Evolutionary conservation across 2,329 filamentous ascomycete species (phyloP).

Genomic region (Calonectria leucothoes): DNA sequence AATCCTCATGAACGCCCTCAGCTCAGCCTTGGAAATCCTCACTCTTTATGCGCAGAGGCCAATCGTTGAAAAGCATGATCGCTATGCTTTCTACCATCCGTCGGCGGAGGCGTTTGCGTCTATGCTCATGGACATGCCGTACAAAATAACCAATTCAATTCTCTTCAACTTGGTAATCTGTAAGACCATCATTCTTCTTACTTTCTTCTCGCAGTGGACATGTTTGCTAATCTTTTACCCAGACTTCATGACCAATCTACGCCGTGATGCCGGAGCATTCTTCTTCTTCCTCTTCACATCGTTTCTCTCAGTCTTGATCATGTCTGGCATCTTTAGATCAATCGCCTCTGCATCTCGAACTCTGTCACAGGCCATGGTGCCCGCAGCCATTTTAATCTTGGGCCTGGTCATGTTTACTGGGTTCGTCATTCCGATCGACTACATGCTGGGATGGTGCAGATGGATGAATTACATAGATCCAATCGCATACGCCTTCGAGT

Average conservation of each 20-base stretch:
- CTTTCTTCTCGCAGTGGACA: not conserved
- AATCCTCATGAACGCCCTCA: slow-evolving; percentile 86
- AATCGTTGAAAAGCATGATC: slow-evolving; percentile 89
- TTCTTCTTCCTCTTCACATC: slow-evolving; percentile 88
- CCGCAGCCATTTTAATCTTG: slow-evolving; percentile 41
- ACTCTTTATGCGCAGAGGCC: slow-evolving; percentile 89
- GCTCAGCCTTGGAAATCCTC: slow-evolving; percentile 82
- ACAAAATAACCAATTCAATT: slow-evolving; percentile 76
- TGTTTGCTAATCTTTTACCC: slow-evolving; percentile 56
- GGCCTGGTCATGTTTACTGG: slow-evolving; percentile 75
- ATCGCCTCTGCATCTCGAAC: slow-evolving; percentile 41
- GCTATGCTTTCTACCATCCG: slow-evolving; percentile 90
- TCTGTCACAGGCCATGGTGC: slow-evolving; percentile 42
- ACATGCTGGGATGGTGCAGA: slow-evolving; percentile 84
- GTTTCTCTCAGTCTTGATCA: slow-evolving; percentile 76
- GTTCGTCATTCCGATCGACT: slow-evolving; percentile 71
- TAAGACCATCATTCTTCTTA: not conserved
- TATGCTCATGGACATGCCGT: slow-evolving; percentile 89
- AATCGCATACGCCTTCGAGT: slow-evolving; percentile 83
- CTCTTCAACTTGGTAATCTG: slow-evolving; percentile 73
- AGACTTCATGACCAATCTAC: slow-evolving; percentile 89
- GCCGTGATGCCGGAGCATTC: slow-evolving; percentile 78
- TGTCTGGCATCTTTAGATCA: slow-evolving; percentile 71
- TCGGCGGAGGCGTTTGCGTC: slow-evolving; percentile 89
- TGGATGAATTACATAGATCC: slow-evolving; percentile 89